phyloP scores from a whole-genome alignment of 129 eudicot species.

The Heracleum sosnowskyi region DNA sequence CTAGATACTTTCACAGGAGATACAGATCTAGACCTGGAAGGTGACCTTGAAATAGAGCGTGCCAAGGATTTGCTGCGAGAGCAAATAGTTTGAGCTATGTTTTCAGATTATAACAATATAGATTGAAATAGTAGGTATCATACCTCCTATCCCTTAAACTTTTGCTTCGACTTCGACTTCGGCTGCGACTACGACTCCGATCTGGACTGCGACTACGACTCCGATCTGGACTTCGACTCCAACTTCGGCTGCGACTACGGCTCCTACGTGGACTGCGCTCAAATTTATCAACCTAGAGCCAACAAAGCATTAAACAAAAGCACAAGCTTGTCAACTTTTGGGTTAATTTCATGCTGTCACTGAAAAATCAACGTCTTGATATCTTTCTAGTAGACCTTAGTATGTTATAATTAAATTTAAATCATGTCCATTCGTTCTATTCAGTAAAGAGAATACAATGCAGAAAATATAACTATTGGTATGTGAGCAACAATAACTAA shows the following conservation, averaged over 20 bases:
- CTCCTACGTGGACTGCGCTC: slow-evolving; percentile 69
- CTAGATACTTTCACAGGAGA: slow-evolving; percentile 78
- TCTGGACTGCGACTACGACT: slow-evolving; percentile 56
- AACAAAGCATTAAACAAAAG: neutral
- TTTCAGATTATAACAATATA: neutral
- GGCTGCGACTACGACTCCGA: slow-evolving; percentile 62
- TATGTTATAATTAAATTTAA: neutral
- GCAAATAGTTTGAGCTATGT: neutral
- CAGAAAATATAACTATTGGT: neutral
- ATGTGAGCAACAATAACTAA: neutral
- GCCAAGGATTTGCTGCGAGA: slow-evolving; percentile 53
- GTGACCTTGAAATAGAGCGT: slow-evolving; percentile 65
- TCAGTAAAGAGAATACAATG: neutral
- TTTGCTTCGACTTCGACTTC: slow-evolving; percentile 48
- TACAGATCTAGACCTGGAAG: slow-evolving; percentile 51
- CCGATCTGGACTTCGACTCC: slow-evolving; percentile 52
- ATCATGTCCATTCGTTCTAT: neutral
- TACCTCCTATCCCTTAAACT: slow-evolving; percentile 65
- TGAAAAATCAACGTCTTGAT: neutral
- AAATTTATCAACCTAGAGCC: slow-evolving; percentile 55
- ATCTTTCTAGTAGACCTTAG: neutral
- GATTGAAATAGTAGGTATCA: neutral
- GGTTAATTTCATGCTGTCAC: neutral
- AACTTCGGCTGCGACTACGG: slow-evolving; percentile 58
- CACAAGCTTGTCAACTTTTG: neutral